Evolutionary conservation across 805 yeast species (phyloP).

Genomic region (Wickerhamiella brachini): DNA sequence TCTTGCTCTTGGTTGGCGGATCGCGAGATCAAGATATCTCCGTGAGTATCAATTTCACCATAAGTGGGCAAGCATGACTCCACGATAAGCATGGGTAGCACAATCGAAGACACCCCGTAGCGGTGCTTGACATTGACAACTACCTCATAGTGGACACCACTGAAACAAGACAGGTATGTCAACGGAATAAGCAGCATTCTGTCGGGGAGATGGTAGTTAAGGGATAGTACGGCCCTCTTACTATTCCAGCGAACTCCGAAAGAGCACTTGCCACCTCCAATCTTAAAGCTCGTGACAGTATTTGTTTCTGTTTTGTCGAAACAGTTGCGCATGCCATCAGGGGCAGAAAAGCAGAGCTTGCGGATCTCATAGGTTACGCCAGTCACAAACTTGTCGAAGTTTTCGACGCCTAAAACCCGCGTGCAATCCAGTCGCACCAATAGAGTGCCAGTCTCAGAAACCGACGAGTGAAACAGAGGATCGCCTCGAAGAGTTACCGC

Average conservation of each 20-base stretch:
- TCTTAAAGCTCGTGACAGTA: neutral
- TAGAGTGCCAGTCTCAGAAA: neutral
- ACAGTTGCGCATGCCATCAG: neutral
- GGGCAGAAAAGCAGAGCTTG: neutral
- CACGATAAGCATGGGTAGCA: neutral
- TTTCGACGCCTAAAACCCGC: neutral
- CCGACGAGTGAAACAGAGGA: neutral
- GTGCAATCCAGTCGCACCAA: neutral
- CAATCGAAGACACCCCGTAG: neutral
- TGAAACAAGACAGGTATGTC: neutral
- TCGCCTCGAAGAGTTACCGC: neutral
- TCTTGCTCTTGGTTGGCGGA: neutral
- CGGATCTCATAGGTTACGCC: neutral
- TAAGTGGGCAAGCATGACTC: neutral
- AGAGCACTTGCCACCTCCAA: neutral
- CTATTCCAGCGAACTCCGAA: neutral
- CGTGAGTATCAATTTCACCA: neutral
- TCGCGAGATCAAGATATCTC: neutral
- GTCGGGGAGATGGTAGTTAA: neutral
- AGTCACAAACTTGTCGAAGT: neutral
- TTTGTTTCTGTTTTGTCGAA: neutral
- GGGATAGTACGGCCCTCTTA: neutral
- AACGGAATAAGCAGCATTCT: neutral
- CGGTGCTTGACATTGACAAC: neutral
- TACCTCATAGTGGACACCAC: neutral